Conservation (phyloP, 1,139 yeast species). For the Hemisphaericaspora subhashii region DNA sequence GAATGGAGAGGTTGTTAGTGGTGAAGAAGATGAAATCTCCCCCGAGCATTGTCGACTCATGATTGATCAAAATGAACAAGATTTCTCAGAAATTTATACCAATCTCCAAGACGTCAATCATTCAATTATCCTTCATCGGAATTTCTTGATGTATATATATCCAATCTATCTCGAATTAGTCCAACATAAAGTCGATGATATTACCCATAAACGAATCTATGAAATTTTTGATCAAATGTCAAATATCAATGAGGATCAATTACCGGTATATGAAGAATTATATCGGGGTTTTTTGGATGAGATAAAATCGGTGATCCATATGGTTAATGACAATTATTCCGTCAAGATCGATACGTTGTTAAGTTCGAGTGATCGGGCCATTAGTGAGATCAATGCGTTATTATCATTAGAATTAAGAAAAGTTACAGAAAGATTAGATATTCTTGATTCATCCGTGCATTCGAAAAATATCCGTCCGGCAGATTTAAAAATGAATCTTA, state of each 20-base stretch:
- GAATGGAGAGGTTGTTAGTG: not conserved
- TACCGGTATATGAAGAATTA: conserved; percentile 38
- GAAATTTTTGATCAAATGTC: conserved; percentile 25
- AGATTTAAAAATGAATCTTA: conserved; percentile 23
- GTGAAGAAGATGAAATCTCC: conserved; percentile 5
- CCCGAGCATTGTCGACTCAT: conserved; percentile 1
- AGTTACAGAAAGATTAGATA: conserved; percentile 68
- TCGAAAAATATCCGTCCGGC: conserved; percentile 26
- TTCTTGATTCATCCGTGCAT: conserved; percentile 41
- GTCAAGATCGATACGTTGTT: conserved; percentile 65
- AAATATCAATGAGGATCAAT: conserved; percentile 33
- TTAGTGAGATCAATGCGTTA: conserved; percentile 83
- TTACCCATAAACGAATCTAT: conserved; percentile 25
- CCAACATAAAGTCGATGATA: conserved; percentile 19
- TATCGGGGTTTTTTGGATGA: conserved; percentile 37
- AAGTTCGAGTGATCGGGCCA: conserved; percentile 70
- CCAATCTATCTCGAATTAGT: conserved; percentile 28
- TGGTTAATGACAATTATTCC: conserved; percentile 44
- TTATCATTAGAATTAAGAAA: conserved; percentile 69
- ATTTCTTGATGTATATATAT: conserved; percentile 29
- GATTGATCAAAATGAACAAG: conserved; percentile 12
- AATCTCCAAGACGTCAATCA: conserved; percentile 17
- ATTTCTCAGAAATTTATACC: conserved; percentile 10
- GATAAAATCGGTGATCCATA: conserved; percentile 36
- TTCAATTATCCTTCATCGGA: conserved; percentile 21